A percentile compares a stretch with the other conserved stretches of the same genome.
Conservation (phyloP, 2,329 filamentous ascomycete genomes). For the Lasiodiplodia gonubiensis region DNA sequence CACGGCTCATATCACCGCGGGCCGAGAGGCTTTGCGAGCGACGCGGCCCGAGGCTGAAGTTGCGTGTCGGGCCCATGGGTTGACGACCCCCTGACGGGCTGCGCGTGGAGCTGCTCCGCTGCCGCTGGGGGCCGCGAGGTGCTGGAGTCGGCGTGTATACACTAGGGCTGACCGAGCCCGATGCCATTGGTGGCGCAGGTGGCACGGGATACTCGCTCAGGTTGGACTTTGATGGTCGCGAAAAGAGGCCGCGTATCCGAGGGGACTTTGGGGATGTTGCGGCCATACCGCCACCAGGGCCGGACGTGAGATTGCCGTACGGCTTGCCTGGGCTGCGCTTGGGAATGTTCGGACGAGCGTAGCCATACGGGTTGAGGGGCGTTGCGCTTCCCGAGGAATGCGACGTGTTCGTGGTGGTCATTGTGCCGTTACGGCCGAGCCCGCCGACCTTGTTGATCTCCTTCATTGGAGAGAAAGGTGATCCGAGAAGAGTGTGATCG, state of each 20-base stretch:
- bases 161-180: slow-evolving; percentile 4
- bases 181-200: slow-evolving; percentile 9
- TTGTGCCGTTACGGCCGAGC: slow-evolving; percentile 38
- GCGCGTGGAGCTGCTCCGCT: slow-evolving; percentile 20
- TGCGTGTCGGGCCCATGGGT: slow-evolving; percentile 22
- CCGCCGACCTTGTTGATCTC: slow-evolving; percentile 32
- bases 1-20: slow-evolving; percentile 24
- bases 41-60: slow-evolving; percentile 23
- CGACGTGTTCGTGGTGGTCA: slow-evolving; percentile 28
- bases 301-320: slow-evolving; percentile 21
- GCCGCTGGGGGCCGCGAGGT: not conserved
- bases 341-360: slow-evolving; percentile 7
- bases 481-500: slow-evolving; percentile 32
- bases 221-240: slow-evolving; percentile 4
- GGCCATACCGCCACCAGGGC: slow-evolving; percentile 25
- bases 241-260: slow-evolving; percentile 15
- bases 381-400: slow-evolving; percentile 9
- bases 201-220: slow-evolving; percentile 2
- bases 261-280: slow-evolving; percentile 21
- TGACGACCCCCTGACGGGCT: slow-evolving; percentile 10
- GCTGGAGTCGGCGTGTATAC: slow-evolving; percentile 25
- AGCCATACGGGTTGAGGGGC: slow-evolving; percentile 22
- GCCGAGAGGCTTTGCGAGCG: slow-evolving; percentile 14
- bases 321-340: slow-evolving; percentile 19
- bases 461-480: slow-evolving; percentile 37